These are phyloP conservation scores for Diplodia seriata DNA, from an alignment of 2,329 filamentous ascomycete species.

Conservation along the genomic window DNA sequence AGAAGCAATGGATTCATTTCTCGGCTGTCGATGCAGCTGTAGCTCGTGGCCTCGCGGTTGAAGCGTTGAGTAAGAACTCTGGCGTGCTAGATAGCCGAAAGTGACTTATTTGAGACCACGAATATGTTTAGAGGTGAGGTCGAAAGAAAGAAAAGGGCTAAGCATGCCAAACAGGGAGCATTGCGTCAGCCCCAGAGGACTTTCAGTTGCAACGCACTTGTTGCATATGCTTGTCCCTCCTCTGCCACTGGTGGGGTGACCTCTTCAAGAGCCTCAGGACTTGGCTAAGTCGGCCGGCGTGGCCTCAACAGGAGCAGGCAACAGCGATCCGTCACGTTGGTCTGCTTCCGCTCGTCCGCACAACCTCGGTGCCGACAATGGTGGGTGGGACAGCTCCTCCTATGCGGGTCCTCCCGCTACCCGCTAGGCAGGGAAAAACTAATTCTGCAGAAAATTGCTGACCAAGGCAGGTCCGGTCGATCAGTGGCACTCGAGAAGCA, in stretches of 20 bases:
- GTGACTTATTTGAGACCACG: not conserved
- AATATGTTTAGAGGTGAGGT: not conserved
- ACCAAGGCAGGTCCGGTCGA: not conserved
- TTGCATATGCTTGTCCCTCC: not conserved
- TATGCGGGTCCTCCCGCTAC: not conserved
- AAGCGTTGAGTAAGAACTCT: not conserved
- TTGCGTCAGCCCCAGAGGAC: not conserved
- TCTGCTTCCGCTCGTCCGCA: not conserved
- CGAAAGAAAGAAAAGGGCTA: not conserved
- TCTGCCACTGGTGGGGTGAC: not conserved
- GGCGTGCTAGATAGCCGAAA: not conserved
- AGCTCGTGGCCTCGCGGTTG: not conserved
- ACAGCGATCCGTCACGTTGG: not conserved
- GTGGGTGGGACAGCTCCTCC: not conserved
- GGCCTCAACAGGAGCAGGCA: not conserved
- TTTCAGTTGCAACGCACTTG: not conserved
- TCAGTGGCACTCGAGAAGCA: not conserved
- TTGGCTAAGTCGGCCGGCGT: not conserved
- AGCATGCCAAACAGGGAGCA: not conserved
- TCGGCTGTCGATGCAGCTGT: not conserved
- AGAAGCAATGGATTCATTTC: not conserved
- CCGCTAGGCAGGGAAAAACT: not conserved
- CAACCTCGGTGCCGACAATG: not conserved
- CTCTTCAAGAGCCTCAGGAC: not conserved
- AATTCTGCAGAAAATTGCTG: not conserved